Evolutionary conservation across 768 basidiomycete species (phyloP).

Genomic region (Lanmaoa pseudosensibilis): DNA sequence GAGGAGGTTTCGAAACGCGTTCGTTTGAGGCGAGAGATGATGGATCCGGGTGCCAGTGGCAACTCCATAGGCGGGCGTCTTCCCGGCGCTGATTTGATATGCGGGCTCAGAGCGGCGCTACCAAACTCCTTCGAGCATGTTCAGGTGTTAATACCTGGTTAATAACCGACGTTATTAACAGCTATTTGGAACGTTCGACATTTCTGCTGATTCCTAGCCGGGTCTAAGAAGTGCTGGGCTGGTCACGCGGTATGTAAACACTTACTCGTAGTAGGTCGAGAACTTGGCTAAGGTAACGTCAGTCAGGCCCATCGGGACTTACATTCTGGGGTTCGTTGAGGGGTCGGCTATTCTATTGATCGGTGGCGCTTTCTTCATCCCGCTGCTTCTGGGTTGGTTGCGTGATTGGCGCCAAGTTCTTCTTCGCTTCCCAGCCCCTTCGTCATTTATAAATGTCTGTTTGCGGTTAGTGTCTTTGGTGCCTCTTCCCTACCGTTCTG

Average conservation of each 20-base stretch:
- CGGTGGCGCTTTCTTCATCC: not conserved
- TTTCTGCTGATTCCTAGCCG: not conserved
- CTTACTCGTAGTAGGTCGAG: too few species aligned
- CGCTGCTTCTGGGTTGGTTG: too few species aligned
- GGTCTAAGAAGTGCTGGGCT: not conserved
- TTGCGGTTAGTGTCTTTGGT: not conserved
- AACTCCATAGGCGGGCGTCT: too few species aligned
- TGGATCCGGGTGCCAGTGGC: too few species aligned
- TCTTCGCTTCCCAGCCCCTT: not conserved
- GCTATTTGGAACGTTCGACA: not conserved
- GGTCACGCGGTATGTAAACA: not conserved
- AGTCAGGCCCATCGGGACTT: too few species aligned
- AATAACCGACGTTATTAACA: not conserved
- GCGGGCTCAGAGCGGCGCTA: too few species aligned
- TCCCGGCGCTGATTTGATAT: too few species aligned
- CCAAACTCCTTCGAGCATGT: slow-evolving; percentile 14
- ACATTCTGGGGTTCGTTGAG: slow-evolving; percentile 13
- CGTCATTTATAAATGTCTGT: not conserved
- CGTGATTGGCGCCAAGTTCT: not conserved
- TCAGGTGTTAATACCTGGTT: too few species aligned
- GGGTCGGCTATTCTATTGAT: not conserved
- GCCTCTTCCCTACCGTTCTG: not conserved
- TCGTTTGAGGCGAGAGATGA: too few species aligned
- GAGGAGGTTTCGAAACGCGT: too few species aligned
- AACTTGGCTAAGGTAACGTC: too few species aligned